Base-by-base conservation (phyloP, 2,329 filamentous ascomycete species). In the Fusarium torreyae region DNA sequence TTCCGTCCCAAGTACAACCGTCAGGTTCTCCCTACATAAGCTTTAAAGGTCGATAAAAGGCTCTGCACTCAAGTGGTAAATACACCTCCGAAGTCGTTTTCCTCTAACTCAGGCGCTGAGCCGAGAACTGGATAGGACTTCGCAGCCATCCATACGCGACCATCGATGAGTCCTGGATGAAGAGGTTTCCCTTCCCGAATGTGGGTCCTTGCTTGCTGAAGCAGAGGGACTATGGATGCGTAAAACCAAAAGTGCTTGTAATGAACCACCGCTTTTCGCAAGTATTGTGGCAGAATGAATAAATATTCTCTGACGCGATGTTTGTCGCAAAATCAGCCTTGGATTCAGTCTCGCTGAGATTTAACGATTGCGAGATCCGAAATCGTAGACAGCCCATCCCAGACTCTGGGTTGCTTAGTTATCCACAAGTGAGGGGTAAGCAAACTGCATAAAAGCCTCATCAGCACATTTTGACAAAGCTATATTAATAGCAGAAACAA, bases 181-280 rank as follows among this genome's bases (percentile, higher is more conserved):
- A 55, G 17, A 4, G 52, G 33, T 13, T 31, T 26, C 2, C 7
- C n/a, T 22, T 55, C 17, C 3, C 45, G 5, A 8, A 46, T 38
- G 26, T 20, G n/a, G 5, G 5, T 9, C 4, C 13, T 55, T 8
- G 52, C 52, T 7, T 55, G 52, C 18, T 46, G 7, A 20, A 55
- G 42, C 14, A 55, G 10, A 0, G 42, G 17, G 3, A 17, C 11
- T 28, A 39, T 55, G 10, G 22, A 55, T n/a, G 17, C 42, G 8
- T 28, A 31, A 9, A 46, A 55, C 52, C 52, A 55, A 5, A 55
- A 55, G 42, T 55, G 31, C 22, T 17, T 55, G 8, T 55, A 55
- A 2, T 42, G 52, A 10, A 55, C 9, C n/a, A 55, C 11, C 52
- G 11, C 15, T 55, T 55, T 4, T 13, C 31, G 10, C 52, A 55